Base-by-base conservation (phyloP, 1,139 yeast species). In the Pichia kudriavzevii region DNA sequence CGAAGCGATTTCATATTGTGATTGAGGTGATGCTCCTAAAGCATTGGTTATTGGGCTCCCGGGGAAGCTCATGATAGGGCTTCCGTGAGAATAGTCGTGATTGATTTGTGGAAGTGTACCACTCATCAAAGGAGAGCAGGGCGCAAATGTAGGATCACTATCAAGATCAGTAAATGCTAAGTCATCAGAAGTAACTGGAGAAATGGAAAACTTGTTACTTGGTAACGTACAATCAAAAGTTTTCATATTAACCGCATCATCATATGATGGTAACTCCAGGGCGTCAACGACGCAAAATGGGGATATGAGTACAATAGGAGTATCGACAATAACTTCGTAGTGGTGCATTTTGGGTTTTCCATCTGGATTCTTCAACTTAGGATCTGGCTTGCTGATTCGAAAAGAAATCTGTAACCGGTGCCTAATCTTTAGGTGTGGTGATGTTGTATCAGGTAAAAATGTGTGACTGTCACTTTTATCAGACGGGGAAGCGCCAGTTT, bases 271-370 rank as follows among this genome's bases (percentile, higher is more conserved):
- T 35, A 85, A 65, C 32, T 79, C 83, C 30, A 78, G 64, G 29
- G 78, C 77, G 3, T 71, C 87, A 11, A 69, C 72, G 31, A 67
- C 69, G 61, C 95, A 85, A 44, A 75, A 70, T 18, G 84, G 72
- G 36, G 93, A 79, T 31, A 84, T 66, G 35, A 87, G 63, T 21
- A 71, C 67, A 35, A 87, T 67, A 0, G 95, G 95, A 0, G 95
- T 82, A 54, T 85, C 95, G 30, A 87, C 81, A 34, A 85, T 78
- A 31, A 87, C 94, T 50, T 87, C 95, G 52, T 79, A 87, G 56
- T 84, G 94, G 49, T 84, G 88, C 61, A 81, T 63, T 47, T 72
- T 75, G 32, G 62, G 64, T 40, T 75, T 77, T 9, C 66, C 66
- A 6, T 75, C 71, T 41, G 74, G 78, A 13, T 55, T 59, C 14